Percentiles rank a stretch among this genome's conserved stretches.
phyloP scores from a whole-genome alignment of 345 rosid species.

The Triadica sebifera region DNA sequence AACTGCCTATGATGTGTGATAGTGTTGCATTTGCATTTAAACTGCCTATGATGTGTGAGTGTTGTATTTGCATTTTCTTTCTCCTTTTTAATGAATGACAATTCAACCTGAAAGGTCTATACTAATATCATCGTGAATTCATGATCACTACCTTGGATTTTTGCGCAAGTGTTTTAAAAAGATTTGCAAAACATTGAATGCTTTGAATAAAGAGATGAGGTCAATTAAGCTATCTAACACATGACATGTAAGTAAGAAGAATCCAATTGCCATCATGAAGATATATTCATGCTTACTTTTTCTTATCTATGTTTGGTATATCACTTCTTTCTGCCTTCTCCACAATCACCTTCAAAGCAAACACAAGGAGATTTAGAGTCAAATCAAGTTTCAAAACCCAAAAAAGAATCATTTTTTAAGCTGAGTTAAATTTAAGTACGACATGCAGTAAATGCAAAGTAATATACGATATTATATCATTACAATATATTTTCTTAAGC shows the following conservation, averaged over 20 bases:
- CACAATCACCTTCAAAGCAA: constrained; percentile 68
- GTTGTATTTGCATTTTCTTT: not conserved
- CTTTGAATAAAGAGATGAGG: not conserved
- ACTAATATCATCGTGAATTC: not conserved
- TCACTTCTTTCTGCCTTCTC: constrained; percentile 97
- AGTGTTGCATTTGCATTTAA: not conserved
- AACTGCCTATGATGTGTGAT: not conserved
- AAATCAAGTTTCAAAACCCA: constrained; percentile 20
- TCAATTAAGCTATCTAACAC: not conserved
- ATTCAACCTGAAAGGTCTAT: not conserved
- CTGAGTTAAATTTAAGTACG: not conserved
- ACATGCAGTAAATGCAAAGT: not conserved
- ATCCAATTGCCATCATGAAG: not conserved
- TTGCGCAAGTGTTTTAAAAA: not conserved
- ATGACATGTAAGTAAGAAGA: not conserved
- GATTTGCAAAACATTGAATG: not conserved
- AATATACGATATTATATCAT: too few species aligned
- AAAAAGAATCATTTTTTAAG: not conserved
- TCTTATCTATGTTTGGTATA: constrained; percentile 92
- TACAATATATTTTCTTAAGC: not conserved
- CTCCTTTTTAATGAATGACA: not conserved
- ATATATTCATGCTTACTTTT: constrained; percentile 50
- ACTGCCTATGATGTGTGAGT: too few species aligned
- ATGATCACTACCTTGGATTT: not conserved
- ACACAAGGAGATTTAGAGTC: not conserved